These are phyloP conservation scores for Citrus unshiu DNA, from an alignment of 345 rosid genomes.

Conservation along the genomic window DNA sequence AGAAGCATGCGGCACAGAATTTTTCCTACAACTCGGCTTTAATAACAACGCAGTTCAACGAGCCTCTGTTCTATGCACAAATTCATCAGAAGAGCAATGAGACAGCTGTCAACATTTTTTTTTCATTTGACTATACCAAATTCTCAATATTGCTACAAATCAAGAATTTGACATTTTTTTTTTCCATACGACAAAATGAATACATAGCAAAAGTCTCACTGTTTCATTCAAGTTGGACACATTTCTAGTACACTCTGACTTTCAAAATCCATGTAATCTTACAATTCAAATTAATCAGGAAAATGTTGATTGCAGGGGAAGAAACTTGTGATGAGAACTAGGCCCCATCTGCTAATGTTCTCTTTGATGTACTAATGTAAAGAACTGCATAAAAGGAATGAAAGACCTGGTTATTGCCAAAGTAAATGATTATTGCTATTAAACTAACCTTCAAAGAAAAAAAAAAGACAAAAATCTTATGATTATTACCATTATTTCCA, in stretches of 20 bases:
- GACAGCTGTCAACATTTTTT: background rate
- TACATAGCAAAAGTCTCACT: background rate
- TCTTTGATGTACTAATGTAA: slow-evolving; percentile 85
- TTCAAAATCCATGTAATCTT: background rate
- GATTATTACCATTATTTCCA: slow-evolving; percentile 71
- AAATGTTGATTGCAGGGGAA: background rate
- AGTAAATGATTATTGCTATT: slow-evolving; percentile 11
- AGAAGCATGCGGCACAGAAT: background rate
- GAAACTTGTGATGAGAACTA: slow-evolving; percentile 12
- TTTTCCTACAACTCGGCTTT: background rate
- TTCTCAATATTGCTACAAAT: background rate
- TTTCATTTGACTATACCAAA: background rate
- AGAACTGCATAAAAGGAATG: slow-evolving; percentile 57
- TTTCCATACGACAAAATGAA: background rate
- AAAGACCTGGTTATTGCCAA: background rate
- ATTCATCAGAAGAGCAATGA: background rate
- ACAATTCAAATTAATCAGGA: background rate
- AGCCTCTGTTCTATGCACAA: background rate
- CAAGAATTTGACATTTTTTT: background rate
- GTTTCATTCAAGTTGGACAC: background rate
- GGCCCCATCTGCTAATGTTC: slow-evolving; percentile 74
- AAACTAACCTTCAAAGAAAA: background rate
- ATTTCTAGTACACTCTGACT: background rate
- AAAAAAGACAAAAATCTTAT: background rate
- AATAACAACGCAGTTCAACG: background rate